Base-by-base conservation (phyloP, 164 flowering plant species). In the Paratinospora sagittata region DNA sequence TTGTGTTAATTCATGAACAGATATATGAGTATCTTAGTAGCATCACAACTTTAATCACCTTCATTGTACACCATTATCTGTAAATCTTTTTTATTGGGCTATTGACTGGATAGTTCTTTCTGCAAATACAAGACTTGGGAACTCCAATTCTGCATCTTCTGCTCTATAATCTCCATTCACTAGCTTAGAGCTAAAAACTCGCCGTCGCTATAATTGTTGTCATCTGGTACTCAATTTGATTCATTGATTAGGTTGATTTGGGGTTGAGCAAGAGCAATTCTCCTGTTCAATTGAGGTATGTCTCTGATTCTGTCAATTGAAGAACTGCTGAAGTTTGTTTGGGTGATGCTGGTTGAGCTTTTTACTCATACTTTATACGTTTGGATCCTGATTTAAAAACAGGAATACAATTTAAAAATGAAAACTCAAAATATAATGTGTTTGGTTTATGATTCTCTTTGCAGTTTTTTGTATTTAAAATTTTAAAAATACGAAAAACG, bases 61-160 rank as follows among this genome's bases (percentile, higher is more conserved):
- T 55, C 61, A 55, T 55, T 55, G 61, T 55, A n/a, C n/a, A n/a
- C n/a, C n/a, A n/a, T n/a, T n/a, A 16, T 55, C 61, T 55, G 61
- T 55, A 55, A 52, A 52, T 52, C 23, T 52, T 52, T 52, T 52
- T 52, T 52, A n/a, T n/a, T 52, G 21, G 2, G 21, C 21, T n/a
- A 52, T 52, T 55, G 61, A 4, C 61, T 55, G 61, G 61, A 55
- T 55, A 19, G 61, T 55, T 55, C 8, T 55, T 55, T 55, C 61
- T 55, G 24, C 61, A 21, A 55, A 55, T 55, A n/a, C 19, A n/a
- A 52, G 58, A 17, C 58, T 55, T 55, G 61, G 55, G 19, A 55
- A n/a, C 24, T 55, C 61, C 61, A 55, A 21, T 19, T 55, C 61
- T 55, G 21, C 61, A 55, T 55, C 61, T 55, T n/a, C 23, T 55